Conservation (phyloP, 768 basidiomycete species). For the Pisolithus tinctorius region DNA sequence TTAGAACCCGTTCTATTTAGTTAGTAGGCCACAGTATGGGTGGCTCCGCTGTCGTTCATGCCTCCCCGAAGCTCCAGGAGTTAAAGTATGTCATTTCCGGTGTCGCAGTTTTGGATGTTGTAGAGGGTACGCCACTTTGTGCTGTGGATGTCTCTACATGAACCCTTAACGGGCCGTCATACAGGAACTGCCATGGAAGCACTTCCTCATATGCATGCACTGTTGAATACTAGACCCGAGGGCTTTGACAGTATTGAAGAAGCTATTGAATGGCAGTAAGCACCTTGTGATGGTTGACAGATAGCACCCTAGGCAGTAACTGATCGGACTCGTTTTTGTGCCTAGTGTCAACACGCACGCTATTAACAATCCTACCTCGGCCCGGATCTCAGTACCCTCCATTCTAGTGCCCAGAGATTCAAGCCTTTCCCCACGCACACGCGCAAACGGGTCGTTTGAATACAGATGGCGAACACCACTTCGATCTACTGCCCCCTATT, state of each 20-base stretch:
- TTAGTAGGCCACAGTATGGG: conserved; percentile 97
- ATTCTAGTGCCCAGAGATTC: conserved; percentile 51
- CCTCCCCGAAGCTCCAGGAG: conserved; percentile 60
- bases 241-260: conserved; percentile 80
- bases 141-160: background rate
- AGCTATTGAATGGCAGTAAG: conserved; percentile 95
- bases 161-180: background rate
- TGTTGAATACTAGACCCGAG: conserved; percentile 80
- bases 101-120: conserved; percentile 79
- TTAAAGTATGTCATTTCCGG: conserved; percentile 68
- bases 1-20: conserved; percentile 27
- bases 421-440: conserved; percentile 22
- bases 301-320: background rate
- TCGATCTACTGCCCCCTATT: conserved; percentile 79
- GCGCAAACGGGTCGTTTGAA: conserved; percentile 15
- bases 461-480: conserved; percentile 84
- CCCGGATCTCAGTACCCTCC: conserved; percentile 83
- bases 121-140: conserved; percentile 57
- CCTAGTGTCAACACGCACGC: conserved; percentile 71
- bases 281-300: conserved; percentile 6
- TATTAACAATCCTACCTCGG: conserved; percentile 75
- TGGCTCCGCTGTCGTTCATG: conserved; percentile 77
- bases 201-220: conserved; percentile 84
- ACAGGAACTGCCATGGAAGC: conserved; percentile 90
- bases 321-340: background rate